Base-by-base conservation (phyloP, 2,329 filamentous ascomycete genomes). In the Amphichorda felina region DNA sequence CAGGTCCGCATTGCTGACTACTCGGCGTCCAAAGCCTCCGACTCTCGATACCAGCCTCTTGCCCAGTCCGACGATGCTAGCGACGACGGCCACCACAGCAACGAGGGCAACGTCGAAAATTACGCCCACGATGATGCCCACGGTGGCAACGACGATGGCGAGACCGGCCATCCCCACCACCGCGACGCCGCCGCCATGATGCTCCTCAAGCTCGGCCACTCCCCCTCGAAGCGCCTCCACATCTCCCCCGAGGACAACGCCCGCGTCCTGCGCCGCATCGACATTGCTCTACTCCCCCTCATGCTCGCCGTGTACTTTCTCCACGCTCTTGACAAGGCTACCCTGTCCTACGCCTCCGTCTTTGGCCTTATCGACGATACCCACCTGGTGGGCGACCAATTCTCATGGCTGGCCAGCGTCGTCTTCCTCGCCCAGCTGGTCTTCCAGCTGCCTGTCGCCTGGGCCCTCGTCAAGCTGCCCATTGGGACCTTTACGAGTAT, bases 221-320 rank as follows among this genome's bases (percentile, higher is more conserved):
- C 52, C 21, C 53, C 55, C 0, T 48, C 57, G 29, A 49, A 58
- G 38, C 46, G 45, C 32, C 43, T 59, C 31, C 33, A 41, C 31
- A 40, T 60, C 17, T 50, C 55, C 0, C 45, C 56, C 4, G 50
- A 48, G 30, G 55, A 60, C 33, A 48, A 59, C 30, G 46, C 48
- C 4, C 51, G 55, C 24, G 48, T 60, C 32, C 50, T 60, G 8
- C 49, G 57, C 5, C 51, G 50, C 26, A 64, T 64, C 40, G 62
- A 66, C 45, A 38, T 53, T 18, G 56, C 56, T 8, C 50, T 66
- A 17, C 51, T 64, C 7, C 53, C 58, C 2, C 49, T 66, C 34
- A 67, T 80, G 38, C 57, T 79, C 9, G 61, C 63, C 6, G 70
- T 77, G 15, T 80, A 79, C 52, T 78, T 74, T 46, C 61, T 79